A percentile compares a stretch with the other conserved stretches of the same genome.
phyloP scores from a whole-genome alignment of 2,329 filamentous ascomycete species.

The Aspergillus thermomutatus region DNA sequence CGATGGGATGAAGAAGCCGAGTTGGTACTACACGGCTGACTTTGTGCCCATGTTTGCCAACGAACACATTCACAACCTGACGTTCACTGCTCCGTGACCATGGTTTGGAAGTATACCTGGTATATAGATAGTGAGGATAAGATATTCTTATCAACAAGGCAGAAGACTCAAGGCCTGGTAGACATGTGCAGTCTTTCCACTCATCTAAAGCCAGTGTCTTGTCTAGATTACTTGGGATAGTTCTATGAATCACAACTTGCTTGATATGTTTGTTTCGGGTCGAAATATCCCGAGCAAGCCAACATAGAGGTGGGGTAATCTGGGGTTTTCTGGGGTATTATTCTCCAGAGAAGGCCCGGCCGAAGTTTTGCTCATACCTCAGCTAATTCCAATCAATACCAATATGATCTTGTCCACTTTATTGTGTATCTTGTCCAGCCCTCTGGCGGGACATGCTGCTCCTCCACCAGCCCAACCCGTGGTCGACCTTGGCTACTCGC shows the following conservation, averaged over 20 bases:
- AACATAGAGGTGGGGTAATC: neutral
- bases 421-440: too few relatives aligned
- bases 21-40: conserved; percentile 23
- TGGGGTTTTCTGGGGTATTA: neutral
- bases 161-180: too few relatives aligned
- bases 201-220: too few relatives aligned
- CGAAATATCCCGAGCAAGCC: neutral
- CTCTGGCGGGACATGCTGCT: too few relatives aligned
- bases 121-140: neutral
- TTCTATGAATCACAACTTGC: neutral
- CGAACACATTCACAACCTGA: conserved; percentile 16
- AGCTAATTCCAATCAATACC: neutral
- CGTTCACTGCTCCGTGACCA: neutral
- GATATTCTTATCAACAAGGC: too few relatives aligned
- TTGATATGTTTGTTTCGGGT: neutral
- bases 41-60: conserved; percentile 24
- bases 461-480: conserved; percentile 4
- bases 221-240: too few relatives aligned
- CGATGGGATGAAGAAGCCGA: conserved; percentile 24
- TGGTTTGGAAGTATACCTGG: too few relatives aligned
- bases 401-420: too few relatives aligned
- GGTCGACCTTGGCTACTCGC: conserved; percentile 63
- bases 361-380: neutral
- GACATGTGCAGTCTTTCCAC: too few relatives aligned
- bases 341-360: neutral